phyloP scores from a whole-genome alignment of 257 asterid species.

The Nicotiana noctiflora region DNA sequence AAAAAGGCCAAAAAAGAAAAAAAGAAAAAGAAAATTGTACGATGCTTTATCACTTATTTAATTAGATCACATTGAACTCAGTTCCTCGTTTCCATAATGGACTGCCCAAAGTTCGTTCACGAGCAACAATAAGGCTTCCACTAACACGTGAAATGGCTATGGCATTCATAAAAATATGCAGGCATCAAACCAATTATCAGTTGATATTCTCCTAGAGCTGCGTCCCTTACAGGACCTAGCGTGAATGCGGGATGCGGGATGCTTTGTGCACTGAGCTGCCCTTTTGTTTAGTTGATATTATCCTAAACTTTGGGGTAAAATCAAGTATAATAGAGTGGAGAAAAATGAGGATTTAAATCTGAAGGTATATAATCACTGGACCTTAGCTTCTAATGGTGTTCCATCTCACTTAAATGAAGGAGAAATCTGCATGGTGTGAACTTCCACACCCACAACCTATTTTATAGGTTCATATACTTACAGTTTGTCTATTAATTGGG shows the following conservation, averaged over 20 bases:
- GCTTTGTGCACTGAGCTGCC: too few species aligned
- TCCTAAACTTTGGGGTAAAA: background rate
- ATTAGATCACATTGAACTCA: background rate
- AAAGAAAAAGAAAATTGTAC: background rate
- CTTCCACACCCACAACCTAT: background rate
- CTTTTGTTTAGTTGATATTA: background rate
- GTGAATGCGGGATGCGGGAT: too few species aligned
- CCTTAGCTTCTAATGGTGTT: background rate
- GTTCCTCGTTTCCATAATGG: background rate
- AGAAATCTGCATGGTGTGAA: background rate
- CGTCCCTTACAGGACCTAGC: too few species aligned
- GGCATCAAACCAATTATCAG: background rate
- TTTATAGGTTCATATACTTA: background rate
- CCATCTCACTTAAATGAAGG: background rate
- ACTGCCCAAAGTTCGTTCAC: background rate
- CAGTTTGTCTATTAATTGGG: background rate
- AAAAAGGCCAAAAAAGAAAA: too few species aligned
- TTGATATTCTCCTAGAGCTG: background rate
- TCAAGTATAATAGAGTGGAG: background rate
- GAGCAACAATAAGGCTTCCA: background rate
- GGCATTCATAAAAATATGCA: background rate
- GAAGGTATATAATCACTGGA: background rate
- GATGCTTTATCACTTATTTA: background rate
- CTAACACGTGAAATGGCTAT: background rate
- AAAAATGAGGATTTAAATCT: background rate